A percentile compares a stretch with the other conserved stretches of the same genome.
phyloP scores from a whole-genome alignment of 2,329 filamentous ascomycete genomes.

The Alternaria gansuensis region DNA sequence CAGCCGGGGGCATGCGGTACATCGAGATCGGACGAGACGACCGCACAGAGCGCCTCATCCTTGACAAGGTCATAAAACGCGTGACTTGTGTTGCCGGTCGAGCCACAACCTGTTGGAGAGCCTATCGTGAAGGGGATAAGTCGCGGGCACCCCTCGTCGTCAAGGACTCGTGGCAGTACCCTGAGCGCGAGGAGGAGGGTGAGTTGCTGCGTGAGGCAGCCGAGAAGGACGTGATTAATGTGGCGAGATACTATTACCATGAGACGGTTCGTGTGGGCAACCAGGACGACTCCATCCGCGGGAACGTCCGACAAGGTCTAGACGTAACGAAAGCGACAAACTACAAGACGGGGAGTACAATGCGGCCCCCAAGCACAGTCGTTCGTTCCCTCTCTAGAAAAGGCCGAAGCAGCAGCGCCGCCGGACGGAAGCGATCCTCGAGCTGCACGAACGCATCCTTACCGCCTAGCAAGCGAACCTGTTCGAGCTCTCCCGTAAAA shows the following conservation, averaged over 20 bases:
- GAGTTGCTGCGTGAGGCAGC: constrained; percentile 43
- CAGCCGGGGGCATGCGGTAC: constrained; percentile 37
- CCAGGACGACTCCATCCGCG: constrained; percentile 6
- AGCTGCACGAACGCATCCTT: constrained; percentile 39
- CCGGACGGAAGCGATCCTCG: constrained; percentile 23
- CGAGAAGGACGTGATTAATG: constrained; percentile 50
- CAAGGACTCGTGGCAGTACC: constrained; percentile 6
- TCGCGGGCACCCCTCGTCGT: constrained; percentile 1
- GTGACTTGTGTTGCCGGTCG: constrained; percentile 25
- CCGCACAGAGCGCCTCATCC: constrained; percentile 29
- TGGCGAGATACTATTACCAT: constrained; percentile 57
- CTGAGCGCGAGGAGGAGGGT: constrained; percentile 1
- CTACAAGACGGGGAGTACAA: not conserved
- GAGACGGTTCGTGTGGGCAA: constrained; percentile 50
- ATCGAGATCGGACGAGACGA: constrained; percentile 54
- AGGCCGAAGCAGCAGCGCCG: constrained; percentile 21
- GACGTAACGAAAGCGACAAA: constrained; percentile 10
- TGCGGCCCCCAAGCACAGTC: constrained; percentile 28
- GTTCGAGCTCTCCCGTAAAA: constrained; percentile 23
- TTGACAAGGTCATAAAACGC: constrained; percentile 30
- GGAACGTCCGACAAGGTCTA: constrained; percentile 2
- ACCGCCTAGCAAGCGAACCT: constrained; percentile 16
- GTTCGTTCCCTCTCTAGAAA: constrained; percentile 25
- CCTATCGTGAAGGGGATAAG: not conserved
- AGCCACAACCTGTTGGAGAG: constrained; percentile 9